Evolutionary conservation across 2,329 filamentous ascomycete genomes (phyloP), one percentile per base, ranked within the genome.

Genomic region (Alternaria brassicicola): DNA sequence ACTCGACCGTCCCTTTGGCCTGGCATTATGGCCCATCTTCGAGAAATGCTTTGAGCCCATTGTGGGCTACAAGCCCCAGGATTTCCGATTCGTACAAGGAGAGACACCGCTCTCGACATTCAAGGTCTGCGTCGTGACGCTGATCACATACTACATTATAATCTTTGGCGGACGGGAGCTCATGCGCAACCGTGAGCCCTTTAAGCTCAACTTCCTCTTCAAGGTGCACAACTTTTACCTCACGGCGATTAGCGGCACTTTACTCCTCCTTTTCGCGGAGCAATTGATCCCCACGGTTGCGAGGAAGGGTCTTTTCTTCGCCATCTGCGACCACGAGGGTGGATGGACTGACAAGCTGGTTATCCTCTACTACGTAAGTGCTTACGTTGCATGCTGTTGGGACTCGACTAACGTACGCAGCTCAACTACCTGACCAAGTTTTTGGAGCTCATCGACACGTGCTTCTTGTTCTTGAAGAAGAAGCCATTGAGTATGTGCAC

Each of bases 341-440:
- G 94, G 94, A 68, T 98, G 94, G 93, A 97, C 95, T 19, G 89
- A 95, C 79, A 91, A 90, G 70, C 82, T 99, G 72, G 92, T 98
- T 65, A 89, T 96, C 67, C 84, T 99, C 67, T 99, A 99, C 87
- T 99, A 98, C 79, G 94, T 98, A 83, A 76, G 93, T 85, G 36
- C 57, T 52, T 35, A 50, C 10, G 9, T 15, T 47, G 38, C 19
- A 36, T 41, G 23, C 5, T 15, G 23, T 46, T 21, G 15, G 30
- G 9, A 35, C 23, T 23, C 15, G 21, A 71, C 82, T 85, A 71
- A 84, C 48, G 33, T 19, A 33, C 39, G 17, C 75, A 97, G 93
- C 86, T 98, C 77, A 98, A 96, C 85, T 98, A 98, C 84, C 87
- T 97, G 54, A 98, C 93, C 82, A 98, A 98, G 82, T 98, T 97